Base-by-base conservation (phyloP, 1,284 basidiomycete genomes). In the Gomphus sp. region DNA sequence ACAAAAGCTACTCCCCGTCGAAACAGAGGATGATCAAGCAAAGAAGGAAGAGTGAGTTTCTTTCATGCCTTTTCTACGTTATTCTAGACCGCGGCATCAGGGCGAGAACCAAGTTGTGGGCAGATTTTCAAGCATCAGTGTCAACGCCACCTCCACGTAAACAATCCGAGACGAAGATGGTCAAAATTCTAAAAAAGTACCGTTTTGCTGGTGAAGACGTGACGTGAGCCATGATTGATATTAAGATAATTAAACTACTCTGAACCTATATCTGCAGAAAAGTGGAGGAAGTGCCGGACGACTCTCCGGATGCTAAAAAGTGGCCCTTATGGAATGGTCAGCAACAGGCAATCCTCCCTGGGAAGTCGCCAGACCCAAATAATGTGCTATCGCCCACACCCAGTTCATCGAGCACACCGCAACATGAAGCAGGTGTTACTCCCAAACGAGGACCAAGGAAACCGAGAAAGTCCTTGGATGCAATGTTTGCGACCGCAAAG, bases 141-240 rank as follows among this genome's bases (percentile, higher is more conserved):
- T 61, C 72, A 0, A 65, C 70, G 4, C 60, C 68, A 45, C 56
- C 67, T 31, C 47, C 62, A 18, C 63, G 12, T 14, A 39, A 55
- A 25, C 56, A 62, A 7, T 31, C 62, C 36, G 34, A 62, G 10
- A 60, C 67, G 11, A 64, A 74, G 58, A 74, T 74, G 64, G 76
- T 91, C 47, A 86, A 82, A 68, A 73, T 92, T 51, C 77, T 83
- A 66, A 87, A 82, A 66, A 76, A 74, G 52, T 87, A 83, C 68
- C 70, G 80, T 37, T 92, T 86, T 65, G 89, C 88, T 1, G 89
- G 89, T 22, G 84, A 90, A 63, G 79, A 84, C 39, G 75, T 87
- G 52, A 72, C 75, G 89, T 89, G 69, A 67, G 86, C 76, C 6
- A 51, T 22, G 52, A 39, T 58, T 25, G 43, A 47, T 58, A 45